Evolutionary conservation across 495 filamentous ascomycete species (phyloP).

Genomic region (Penicillium parvum): DNA sequence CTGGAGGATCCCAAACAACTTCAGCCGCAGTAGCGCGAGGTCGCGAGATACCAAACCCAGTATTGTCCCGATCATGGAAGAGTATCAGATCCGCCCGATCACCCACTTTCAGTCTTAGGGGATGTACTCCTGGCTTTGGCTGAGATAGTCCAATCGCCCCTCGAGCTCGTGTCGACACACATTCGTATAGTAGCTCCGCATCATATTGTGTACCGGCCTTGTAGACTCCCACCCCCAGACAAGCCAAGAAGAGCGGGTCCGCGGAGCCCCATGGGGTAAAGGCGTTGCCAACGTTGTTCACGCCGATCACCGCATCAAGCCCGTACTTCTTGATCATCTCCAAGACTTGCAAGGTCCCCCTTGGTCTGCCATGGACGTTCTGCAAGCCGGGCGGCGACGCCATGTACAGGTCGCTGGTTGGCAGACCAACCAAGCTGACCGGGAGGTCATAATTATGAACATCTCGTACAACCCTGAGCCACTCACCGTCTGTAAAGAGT

Average conservation of each 20-base stretch:
- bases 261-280: conserved; percentile 71
- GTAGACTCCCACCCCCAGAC: conserved; percentile 62
- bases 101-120: conserved; percentile 11
- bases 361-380: conserved; percentile 26
- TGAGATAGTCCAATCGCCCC: conserved; percentile 29
- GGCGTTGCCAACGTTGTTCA: conserved; percentile 78
- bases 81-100: conserved; percentile 24
- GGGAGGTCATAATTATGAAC: conserved; percentile 48
- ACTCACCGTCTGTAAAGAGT: conserved; percentile 48
- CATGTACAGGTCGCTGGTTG: conserved; percentile 73
- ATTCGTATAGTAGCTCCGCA: conserved; percentile 58
- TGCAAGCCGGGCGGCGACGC: conserved; percentile 45
- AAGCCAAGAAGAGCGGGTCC: conserved; percentile 64
- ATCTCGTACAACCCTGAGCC: conserved; percentile 38
- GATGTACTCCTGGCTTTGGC: not conserved
- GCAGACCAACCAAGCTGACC: conserved; percentile 65
- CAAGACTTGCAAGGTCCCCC: conserved; percentile 60
- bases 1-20: conserved; percentile 37
- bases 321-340: conserved; percentile 58
- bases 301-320: conserved; percentile 56
- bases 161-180: conserved; percentile 55
- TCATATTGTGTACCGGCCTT: conserved; percentile 59
- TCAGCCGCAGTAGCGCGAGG: conserved; percentile 31
- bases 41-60: conserved; percentile 25
- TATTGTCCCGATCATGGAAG: conserved; percentile 29